Conservation (phyloP, 1,284 basidiomycete species). For the Apiotrichum domesticum region DNA sequence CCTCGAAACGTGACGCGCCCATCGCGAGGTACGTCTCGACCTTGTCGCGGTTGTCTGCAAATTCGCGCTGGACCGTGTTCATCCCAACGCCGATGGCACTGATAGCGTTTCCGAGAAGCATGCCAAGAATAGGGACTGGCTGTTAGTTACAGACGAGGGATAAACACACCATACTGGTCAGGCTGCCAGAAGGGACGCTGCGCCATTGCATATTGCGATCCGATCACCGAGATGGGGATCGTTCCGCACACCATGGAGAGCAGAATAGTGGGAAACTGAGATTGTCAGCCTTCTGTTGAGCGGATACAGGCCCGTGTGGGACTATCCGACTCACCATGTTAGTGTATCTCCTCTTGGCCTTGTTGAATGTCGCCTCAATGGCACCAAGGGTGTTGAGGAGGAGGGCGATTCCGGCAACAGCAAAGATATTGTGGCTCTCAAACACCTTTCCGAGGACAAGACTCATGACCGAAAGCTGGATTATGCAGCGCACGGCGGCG, state of each 20-base stretch:
- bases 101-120: conserved; percentile 75
- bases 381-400: conserved; percentile 66
- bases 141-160: background rate
- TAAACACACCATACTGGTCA: conserved; percentile 62
- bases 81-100: conserved; percentile 65
- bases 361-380: conserved; percentile 57
- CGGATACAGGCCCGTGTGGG: too few relatives aligned
- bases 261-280: conserved; percentile 64
- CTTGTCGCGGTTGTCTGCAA: conserved; percentile 66
- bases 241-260: conserved; percentile 65
- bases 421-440: conserved; percentile 64
- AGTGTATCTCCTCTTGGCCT: conserved; percentile 63
- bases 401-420: conserved; percentile 66
- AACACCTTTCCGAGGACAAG: conserved; percentile 67
- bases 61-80: conserved; percentile 46
- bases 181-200: conserved; percentile 73
- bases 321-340: conserved; percentile 56
- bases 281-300: too few relatives aligned
- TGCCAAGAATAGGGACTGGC: conserved; percentile 75
- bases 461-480: conserved; percentile 68
- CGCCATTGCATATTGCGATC: conserved; percentile 68
- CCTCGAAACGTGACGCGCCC: conserved; percentile 70
- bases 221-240: conserved; percentile 71
- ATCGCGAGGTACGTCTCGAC: conserved; percentile 77
- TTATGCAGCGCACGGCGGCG: conserved; percentile 64